Conservation (phyloP, 805 yeast species). For the Metschnikowia bowlesiae region DNA sequence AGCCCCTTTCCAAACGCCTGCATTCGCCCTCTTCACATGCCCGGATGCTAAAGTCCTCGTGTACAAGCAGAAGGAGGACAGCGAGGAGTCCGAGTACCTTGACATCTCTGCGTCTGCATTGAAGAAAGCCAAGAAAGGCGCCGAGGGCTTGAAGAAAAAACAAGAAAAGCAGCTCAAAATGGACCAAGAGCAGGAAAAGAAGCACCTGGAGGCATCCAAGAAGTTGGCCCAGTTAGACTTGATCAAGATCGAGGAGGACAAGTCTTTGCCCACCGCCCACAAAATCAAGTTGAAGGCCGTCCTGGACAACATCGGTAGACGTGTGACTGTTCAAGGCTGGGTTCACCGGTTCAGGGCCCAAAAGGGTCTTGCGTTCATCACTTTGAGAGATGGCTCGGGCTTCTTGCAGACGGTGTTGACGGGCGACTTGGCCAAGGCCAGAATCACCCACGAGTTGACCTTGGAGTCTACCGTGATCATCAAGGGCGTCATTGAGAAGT, state of each 20-base stretch:
- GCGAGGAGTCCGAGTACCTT: conserved; percentile 49
- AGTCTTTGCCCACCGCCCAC: conserved; percentile 63
- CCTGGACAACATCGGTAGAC: conserved; percentile 52
- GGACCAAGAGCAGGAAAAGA: conserved; percentile 59
- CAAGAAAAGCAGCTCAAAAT: conserved; percentile 60
- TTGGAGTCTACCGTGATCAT: conserved; percentile 80
- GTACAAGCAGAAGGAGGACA: conserved; percentile 56
- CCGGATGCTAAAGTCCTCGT: conserved; percentile 57
- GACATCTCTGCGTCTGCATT: conserved; percentile 87
- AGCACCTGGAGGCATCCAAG: conserved; percentile 56
- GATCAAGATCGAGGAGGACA: conserved; percentile 71
- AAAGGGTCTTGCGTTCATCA: conserved; percentile 86
- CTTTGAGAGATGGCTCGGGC: conserved; percentile 94
- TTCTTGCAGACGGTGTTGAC: conserved; percentile 79
- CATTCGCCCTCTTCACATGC: conserved; percentile 62
- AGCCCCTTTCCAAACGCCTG: conserved; percentile 75
- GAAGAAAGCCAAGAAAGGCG: conserved; percentile 95
- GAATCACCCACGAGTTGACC: conserved; percentile 78
- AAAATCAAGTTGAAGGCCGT: conserved; percentile 61
- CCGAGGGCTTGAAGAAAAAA: conserved; percentile 83
- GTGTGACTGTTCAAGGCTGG: conserved; percentile 91
- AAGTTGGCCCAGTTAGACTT: conserved; percentile 70
- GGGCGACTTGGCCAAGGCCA: conserved; percentile 91
- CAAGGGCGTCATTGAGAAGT: conserved; percentile 72
- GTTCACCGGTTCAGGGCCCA: conserved; percentile 89